Percentiles rank a stretch among this genome's conserved stretches.
phyloP scores from a whole-genome alignment of 2,329 filamentous ascomycete species.

The Cadophora luteo-olivacea region DNA sequence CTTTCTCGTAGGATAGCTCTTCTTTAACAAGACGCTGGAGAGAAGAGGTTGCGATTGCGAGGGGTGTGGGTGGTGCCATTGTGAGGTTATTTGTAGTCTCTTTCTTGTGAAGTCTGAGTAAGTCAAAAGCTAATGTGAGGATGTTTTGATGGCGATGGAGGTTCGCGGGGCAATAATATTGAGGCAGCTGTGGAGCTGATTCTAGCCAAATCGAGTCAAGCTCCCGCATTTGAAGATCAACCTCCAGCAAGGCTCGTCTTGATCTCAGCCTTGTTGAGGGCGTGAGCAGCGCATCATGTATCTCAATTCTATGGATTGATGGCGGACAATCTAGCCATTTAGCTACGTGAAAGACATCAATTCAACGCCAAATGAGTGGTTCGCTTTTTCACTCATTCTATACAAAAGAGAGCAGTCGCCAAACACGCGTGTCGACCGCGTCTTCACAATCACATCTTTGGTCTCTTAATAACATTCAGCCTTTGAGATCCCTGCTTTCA shows the following conservation, averaged over 20 bases:
- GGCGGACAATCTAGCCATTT: not conserved
- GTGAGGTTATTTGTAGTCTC: not conserved
- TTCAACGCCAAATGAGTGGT: not conserved
- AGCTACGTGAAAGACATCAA: not conserved
- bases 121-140: not conserved
- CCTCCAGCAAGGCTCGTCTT: not conserved
- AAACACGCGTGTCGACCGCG: not conserved
- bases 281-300: not conserved
- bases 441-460: not conserved
- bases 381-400: not conserved
- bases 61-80: conserved; percentile 49
- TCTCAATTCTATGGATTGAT: not conserved
- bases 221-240: not conserved
- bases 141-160: not conserved
- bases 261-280: not conserved
- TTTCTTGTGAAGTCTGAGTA: not conserved
- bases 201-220: conserved; percentile 1
- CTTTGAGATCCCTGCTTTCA: not conserved
- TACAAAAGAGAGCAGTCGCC: not conserved
- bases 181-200: not conserved
- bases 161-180: not conserved
- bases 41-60: conserved; percentile 80
- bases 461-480: not conserved
- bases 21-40: conserved; percentile 90
- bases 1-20: conserved; percentile 87